Conservation (phyloP, 192 early-diverging fungal genomes). For the Linnemannia exigua region DNA sequence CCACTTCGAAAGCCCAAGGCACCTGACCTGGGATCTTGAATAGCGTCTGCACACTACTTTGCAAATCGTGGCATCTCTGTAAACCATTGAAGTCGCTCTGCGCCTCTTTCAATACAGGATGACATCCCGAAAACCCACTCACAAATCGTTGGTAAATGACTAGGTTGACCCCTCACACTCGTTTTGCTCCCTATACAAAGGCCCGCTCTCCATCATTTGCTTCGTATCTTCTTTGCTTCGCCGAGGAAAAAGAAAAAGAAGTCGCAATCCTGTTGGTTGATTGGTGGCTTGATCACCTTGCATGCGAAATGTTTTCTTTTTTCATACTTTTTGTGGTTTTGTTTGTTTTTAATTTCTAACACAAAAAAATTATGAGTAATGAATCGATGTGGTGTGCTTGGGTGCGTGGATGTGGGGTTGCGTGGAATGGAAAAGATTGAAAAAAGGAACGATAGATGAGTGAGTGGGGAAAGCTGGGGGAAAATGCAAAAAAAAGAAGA, state of each 20-base stretch:
- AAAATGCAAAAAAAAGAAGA: constrained; percentile 14
- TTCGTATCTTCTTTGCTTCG: neutral
- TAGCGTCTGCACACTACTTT: too few relatives aligned
- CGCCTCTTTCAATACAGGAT: neutral
- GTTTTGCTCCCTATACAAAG: neutral
- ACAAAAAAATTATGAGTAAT: constrained; percentile 2
- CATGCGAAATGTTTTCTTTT: constrained; percentile 1
- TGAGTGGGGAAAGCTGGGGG: constrained; percentile 20
- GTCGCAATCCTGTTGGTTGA: neutral
- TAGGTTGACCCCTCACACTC: neutral
- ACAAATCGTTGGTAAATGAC: neutral
- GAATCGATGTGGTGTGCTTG: too few relatives aligned
- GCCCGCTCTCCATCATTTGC: neutral
- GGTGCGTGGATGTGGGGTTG: neutral
- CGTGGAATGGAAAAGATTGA: neutral
- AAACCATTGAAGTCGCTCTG: too few relatives aligned
- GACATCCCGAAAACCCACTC: neutral
- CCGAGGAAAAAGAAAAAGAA: neutral
- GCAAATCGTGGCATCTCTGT: too few relatives aligned
- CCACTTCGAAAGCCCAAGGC: too few relatives aligned
- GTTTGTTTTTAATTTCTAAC: constrained; percentile 1
- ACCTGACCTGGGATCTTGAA: too few relatives aligned
- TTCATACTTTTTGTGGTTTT: neutral
- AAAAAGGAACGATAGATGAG: constrained; percentile 17
- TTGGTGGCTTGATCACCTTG: constrained; percentile 2